Conservation (phyloP, 306 rosid genomes). For the Trichosanthes cucumerina region DNA sequence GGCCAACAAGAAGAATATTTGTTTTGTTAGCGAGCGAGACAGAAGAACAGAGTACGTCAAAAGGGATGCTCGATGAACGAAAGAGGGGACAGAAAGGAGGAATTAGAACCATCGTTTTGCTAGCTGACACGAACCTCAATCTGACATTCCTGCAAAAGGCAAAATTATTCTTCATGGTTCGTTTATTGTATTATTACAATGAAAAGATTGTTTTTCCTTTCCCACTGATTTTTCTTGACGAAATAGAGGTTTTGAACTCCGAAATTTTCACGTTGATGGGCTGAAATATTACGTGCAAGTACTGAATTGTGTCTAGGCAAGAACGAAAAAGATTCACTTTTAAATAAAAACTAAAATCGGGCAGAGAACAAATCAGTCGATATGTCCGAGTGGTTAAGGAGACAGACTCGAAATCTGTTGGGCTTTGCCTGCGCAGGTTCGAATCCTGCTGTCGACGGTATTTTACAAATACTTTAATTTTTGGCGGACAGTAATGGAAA, state of each 20-base stretch:
- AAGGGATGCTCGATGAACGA: background rate
- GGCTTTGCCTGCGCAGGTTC: slow-evolving; percentile 11
- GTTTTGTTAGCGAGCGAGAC: background rate
- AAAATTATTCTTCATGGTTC: background rate
- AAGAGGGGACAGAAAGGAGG: slow-evolving; percentile 2
- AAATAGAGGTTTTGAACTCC: background rate
- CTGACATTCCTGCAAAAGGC: background rate
- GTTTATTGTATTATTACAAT: background rate
- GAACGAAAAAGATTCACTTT: too few relatives aligned
- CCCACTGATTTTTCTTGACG: background rate
- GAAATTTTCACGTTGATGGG: background rate
- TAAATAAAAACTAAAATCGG: too few relatives aligned
- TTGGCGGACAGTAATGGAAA: too few relatives aligned
- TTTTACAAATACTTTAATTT: too few relatives aligned
- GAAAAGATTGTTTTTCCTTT: background rate
- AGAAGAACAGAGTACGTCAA: background rate
- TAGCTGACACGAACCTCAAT: background rate
- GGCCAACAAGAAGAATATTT: background rate
- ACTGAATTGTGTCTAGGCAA: background rate
- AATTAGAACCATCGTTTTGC: background rate
- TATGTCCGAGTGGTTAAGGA: slow-evolving; percentile 13
- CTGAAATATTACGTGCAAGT: background rate
- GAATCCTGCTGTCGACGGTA: slow-evolving; percentile 4
- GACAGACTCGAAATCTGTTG: slow-evolving; percentile 12
- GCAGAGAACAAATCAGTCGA: background rate